phyloP scores from a whole-genome alignment of 1,284 basidiomycete genomes.

The Trametes versicolor region DNA sequence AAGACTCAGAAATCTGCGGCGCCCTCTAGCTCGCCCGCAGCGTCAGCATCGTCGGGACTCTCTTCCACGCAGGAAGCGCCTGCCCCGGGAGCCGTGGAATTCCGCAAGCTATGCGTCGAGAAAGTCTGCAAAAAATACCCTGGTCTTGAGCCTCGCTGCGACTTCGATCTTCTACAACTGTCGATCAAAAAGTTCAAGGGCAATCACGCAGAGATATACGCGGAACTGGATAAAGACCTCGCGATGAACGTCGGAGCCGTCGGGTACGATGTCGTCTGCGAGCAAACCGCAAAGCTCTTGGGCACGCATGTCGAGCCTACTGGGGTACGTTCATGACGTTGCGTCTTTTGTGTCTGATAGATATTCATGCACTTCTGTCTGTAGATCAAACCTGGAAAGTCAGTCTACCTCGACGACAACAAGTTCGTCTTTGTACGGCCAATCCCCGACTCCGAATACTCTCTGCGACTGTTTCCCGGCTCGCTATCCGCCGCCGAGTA shows the following conservation, averaged over 20 bases:
- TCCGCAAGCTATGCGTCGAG: background rate
- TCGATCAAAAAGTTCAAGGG: background rate
- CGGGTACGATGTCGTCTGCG: background rate
- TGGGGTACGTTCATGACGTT: background rate
- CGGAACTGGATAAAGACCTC: background rate
- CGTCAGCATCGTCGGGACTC: background rate
- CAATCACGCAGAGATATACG: background rate
- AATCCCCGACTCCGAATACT: slow-evolving; percentile 7
- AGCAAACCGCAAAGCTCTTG: background rate
- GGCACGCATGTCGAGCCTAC: background rate
- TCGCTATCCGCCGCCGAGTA: slow-evolving; percentile 4
- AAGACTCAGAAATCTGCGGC: background rate
- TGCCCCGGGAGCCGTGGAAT: background rate
- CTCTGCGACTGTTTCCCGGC: slow-evolving; percentile 12
- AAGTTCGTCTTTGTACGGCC: background rate
- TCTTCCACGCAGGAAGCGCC: background rate
- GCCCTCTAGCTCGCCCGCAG: background rate
- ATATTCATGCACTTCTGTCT: background rate
- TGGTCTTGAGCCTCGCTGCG: background rate
- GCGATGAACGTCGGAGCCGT: background rate
- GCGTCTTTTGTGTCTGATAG: background rate
- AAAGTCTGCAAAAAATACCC: background rate
- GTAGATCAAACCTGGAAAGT: background rate
- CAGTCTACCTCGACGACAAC: background rate
- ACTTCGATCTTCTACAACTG: background rate